A percentile compares a stretch with the other conserved stretches of the same genome.
Conservation (phyloP, 179 eudicot species). For the Heliamphora ciliata region DNA sequence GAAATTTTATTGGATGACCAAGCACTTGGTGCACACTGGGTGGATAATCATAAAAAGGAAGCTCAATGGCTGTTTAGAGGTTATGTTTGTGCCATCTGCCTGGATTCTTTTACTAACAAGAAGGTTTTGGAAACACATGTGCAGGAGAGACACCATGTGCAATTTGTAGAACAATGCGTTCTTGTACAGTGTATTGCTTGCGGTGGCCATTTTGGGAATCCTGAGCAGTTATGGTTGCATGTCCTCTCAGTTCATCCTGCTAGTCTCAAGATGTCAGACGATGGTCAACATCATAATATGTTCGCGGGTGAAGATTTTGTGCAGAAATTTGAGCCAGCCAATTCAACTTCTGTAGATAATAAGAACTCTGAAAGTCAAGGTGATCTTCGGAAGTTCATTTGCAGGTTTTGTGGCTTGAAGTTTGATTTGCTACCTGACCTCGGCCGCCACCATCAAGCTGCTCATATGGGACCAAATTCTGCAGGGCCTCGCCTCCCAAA, state of each 20-base stretch:
- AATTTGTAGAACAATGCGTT: conserved; percentile 85
- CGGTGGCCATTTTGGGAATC: conserved; percentile 73
- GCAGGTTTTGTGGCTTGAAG: conserved; percentile 83
- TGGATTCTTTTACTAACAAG: conserved; percentile 85
- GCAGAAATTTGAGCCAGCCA: conserved; percentile 24
- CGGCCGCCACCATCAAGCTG: conserved; percentile 99
- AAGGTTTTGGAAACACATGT: conserved; percentile 87
- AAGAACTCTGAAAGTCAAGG: conserved; percentile 37
- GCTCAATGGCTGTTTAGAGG: conserved; percentile 94
- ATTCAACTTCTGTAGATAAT: conserved; percentile 31
- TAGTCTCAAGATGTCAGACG: conserved; percentile 46
- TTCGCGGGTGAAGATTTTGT: conserved; percentile 23
- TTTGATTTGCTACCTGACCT: conserved; percentile 95
- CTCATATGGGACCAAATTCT: conserved; percentile 66
- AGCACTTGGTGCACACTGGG: conserved; percentile 74
- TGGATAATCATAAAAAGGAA: conserved; percentile 81
- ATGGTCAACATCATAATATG: conserved; percentile 21
- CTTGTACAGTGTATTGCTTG: conserved; percentile 92
- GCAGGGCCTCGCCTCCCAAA: conserved; percentile 39
- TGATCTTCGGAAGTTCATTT: conserved; percentile 47
- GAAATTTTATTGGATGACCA: conserved; percentile 52
- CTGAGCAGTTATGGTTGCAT: conserved; percentile 81
- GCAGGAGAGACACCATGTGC: conserved; percentile 82
- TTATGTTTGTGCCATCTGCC: conserved; percentile 91
- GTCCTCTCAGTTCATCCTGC: conserved; percentile 69